Percentiles rank a stretch among this genome's conserved stretches.
Evolutionary conservation across 805 yeast genomes (phyloP).

Genomic region (Ogataea paraovalis): DNA sequence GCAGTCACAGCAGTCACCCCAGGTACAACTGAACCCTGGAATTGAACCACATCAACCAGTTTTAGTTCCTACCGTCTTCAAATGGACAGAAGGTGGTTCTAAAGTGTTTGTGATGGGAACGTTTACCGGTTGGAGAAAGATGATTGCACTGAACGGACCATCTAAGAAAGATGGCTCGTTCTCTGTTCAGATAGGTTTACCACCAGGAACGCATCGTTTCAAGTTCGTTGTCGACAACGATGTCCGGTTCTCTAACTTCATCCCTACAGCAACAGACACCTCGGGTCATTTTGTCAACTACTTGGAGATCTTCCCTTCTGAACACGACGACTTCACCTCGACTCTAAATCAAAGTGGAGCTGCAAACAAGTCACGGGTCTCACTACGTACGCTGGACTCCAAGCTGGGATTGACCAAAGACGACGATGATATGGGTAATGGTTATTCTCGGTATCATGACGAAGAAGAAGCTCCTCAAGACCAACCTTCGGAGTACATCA

Average conservation of each 20-base stretch:
- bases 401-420: slow-evolving; percentile 60
- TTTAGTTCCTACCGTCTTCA: slow-evolving; percentile 57
- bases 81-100: slow-evolving; percentile 95
- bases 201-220: slow-evolving; percentile 89
- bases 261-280: slow-evolving; percentile 97
- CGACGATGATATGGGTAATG: slow-evolving; percentile 80
- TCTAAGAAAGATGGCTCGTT: slow-evolving; percentile 50
- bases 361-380: slow-evolving; percentile 22
- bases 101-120: slow-evolving; percentile 96
- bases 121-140: slow-evolving; percentile 96
- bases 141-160: slow-evolving; percentile 74
- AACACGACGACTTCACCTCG: slow-evolving; percentile 23
- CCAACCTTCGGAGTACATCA: slow-evolving; percentile 45
- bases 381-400: slow-evolving; percentile 47
- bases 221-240: slow-evolving; percentile 94
- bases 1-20: slow-evolving; percentile 3
- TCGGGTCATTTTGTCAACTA: slow-evolving; percentile 95
- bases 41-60: slow-evolving; percentile 22
- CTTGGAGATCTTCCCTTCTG: slow-evolving; percentile 56
- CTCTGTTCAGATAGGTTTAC: slow-evolving; percentile 68
- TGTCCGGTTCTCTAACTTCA: slow-evolving; percentile 76
- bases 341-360: slow-evolving; percentile 11
- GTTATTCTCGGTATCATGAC: slow-evolving; percentile 72
- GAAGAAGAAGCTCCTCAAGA: slow-evolving; percentile 38
- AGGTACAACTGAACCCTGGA: slow-evolving; percentile 3